phyloP scores from a whole-genome alignment of 495 filamentous ascomycete species.

The Friedmanniomyces simplex region DNA sequence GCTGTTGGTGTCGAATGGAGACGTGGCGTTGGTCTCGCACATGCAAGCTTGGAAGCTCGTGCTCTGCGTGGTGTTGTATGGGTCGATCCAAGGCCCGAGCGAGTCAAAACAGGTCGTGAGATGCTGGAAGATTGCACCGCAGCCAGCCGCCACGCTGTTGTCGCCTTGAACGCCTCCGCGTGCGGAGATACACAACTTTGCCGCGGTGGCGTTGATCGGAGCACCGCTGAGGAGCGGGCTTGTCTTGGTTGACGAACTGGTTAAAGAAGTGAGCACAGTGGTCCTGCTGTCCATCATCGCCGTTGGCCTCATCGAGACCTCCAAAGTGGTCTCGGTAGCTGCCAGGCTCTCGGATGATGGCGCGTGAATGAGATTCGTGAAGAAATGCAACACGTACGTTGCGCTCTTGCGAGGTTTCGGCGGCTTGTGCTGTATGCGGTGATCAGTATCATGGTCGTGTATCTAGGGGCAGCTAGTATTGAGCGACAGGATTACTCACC shows the following conservation, averaged over 20 bases:
- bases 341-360: not conserved
- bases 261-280: not conserved
- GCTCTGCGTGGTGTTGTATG: slow-evolving; percentile 2
- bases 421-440: not conserved
- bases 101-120: not conserved
- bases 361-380: not conserved
- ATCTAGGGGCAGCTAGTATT: not conserved
- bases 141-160: not conserved
- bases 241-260: not conserved
- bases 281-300: not conserved
- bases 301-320: not conserved
- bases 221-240: not conserved
- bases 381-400: not conserved
- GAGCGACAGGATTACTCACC: not conserved
- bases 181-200: not conserved
- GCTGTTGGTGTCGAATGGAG: not conserved
- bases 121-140: slow-evolving; percentile 3
- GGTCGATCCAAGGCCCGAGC: not conserved
- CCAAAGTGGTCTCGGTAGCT: too few relatives aligned
- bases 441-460: not conserved
- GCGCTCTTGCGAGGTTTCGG: not conserved
- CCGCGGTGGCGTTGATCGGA: not conserved
- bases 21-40: slow-evolving; percentile 1
- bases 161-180: not conserved
- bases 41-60: slow-evolving; percentile 3